Conservation (phyloP, 2,329 filamentous ascomycete species). For the Calonectria pauciramosa region DNA sequence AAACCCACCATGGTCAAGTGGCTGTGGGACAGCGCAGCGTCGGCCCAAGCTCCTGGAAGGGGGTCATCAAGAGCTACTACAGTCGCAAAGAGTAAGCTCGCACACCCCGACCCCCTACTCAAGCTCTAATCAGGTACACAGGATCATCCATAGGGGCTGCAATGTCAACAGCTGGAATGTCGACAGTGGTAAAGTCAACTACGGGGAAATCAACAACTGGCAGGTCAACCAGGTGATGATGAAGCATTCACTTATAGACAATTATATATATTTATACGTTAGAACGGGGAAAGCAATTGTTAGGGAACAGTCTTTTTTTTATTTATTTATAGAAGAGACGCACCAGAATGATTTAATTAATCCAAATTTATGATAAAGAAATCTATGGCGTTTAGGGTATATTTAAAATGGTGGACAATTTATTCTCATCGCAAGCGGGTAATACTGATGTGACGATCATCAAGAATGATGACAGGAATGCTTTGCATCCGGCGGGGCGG, state of each 20-base stretch:
- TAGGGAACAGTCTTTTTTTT: not conserved
- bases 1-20: constrained; percentile 51
- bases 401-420: constrained; percentile 30
- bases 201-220: constrained; percentile 22
- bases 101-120: constrained; percentile 29
- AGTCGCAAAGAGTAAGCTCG: constrained; percentile 47
- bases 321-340: constrained; percentile 13
- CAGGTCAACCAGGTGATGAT: constrained; percentile 30
- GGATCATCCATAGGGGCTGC: constrained; percentile 35
- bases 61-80: constrained; percentile 34
- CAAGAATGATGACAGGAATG: constrained; percentile 48
- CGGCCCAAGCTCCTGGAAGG: constrained; percentile 33
- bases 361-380: constrained; percentile 9
- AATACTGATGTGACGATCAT: constrained; percentile 41
- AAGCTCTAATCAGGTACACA: constrained; percentile 48
- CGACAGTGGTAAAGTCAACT: constrained; percentile 14
- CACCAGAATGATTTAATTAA: constrained; percentile 33
- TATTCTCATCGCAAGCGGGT: constrained; percentile 40
- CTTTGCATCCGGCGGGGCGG: constrained; percentile 43
- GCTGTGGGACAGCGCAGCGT: constrained; percentile 48
- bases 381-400: constrained; percentile 34
- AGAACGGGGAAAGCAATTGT: constrained; percentile 1
- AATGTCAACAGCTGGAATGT: constrained; percentile 32
- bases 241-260: not conserved
- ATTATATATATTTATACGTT: not conserved